These are phyloP conservation scores for Saccharomycopsis oosterbeekiorum DNA, from an alignment of 805 yeast genomes.

Conservation along the genomic window DNA sequence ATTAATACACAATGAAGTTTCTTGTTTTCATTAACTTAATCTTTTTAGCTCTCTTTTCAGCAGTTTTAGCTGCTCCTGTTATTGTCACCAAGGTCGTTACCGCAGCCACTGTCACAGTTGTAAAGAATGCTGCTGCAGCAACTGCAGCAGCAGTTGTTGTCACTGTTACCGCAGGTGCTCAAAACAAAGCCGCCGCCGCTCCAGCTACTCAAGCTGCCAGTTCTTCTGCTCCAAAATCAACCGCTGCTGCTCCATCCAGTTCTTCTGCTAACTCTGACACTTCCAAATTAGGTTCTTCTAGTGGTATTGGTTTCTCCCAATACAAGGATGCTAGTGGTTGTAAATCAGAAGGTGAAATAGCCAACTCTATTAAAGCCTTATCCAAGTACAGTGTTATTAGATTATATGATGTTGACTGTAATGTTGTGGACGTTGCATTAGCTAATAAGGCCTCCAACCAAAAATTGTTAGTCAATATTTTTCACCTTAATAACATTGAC, in stretches of 20 bases:
- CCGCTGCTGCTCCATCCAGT: constrained; percentile 19
- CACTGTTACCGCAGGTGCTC: constrained; percentile 5
- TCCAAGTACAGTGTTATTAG: constrained; percentile 51
- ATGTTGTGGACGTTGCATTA: constrained; percentile 64
- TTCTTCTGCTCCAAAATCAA: background rate
- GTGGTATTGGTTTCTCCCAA: constrained; percentile 75
- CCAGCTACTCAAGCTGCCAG: background rate
- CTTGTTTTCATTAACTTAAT: background rate
- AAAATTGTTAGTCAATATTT: constrained; percentile 69
- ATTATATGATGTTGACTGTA: constrained; percentile 81
- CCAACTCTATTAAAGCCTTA: constrained; percentile 46
- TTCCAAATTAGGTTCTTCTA: background rate
- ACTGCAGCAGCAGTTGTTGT: background rate
- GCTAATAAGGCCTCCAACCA: constrained; percentile 53
- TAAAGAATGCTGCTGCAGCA: background rate
- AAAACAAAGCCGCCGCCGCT: constrained; percentile 4
- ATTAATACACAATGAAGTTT: background rate
- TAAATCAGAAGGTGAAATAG: constrained; percentile 50
- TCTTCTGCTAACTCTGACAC: constrained; percentile 27
- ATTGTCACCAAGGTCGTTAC: background rate
- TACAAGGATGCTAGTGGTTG: constrained; percentile 62
- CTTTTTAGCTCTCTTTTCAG: background rate
- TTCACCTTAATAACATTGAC: constrained; percentile 42
- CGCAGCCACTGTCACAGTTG: background rate
- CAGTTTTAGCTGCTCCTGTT: background rate